Conservation (phyloP, 768 basidiomycete species). For the Amylocystis lapponica region DNA sequence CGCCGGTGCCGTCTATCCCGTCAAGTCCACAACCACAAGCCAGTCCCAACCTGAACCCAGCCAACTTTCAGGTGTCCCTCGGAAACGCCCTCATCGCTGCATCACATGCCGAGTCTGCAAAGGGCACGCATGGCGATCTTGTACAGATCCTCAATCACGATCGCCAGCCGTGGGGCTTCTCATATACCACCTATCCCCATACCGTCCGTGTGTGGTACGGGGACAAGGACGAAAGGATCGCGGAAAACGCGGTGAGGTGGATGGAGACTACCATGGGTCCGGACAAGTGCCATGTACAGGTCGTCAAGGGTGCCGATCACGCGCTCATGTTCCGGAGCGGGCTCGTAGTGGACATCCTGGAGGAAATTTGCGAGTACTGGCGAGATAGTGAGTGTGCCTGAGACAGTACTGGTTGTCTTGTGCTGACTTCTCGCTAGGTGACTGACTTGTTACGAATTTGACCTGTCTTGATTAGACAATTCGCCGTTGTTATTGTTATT, state of each 20-base stretch:
- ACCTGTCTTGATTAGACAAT: not conserved
- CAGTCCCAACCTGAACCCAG: constrained; percentile 30
- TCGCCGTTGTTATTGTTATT: constrained; percentile 6
- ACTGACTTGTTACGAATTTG: constrained; percentile 1
- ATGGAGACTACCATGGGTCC: constrained; percentile 83
- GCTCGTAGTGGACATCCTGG: constrained; percentile 82
- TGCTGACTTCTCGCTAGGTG: constrained; percentile 4
- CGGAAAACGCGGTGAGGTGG: constrained; percentile 86
- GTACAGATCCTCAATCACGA: constrained; percentile 90
- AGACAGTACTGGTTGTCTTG: not conserved
- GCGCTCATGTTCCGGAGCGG: constrained; percentile 88
- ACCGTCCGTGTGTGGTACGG: constrained; percentile 88
- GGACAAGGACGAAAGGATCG: constrained; percentile 89
- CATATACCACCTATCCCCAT: constrained; percentile 74
- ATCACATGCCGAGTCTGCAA: constrained; percentile 90
- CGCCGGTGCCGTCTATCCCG: too few relatives aligned
- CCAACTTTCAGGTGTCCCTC: constrained; percentile 53
- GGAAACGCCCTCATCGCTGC: constrained; percentile 90
- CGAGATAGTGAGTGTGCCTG: constrained; percentile 15
- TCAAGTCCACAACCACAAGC: constrained; percentile 30
- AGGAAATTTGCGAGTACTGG: constrained; percentile 52
- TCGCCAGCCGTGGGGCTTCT: constrained; percentile 86
- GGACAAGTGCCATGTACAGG: constrained; percentile 69
- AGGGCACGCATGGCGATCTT: constrained; percentile 87
- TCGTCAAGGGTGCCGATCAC: constrained; percentile 88